Evolutionary conservation across 305 asterid genomes (phyloP).

Genomic region (Ilex paraguariensis): DNA sequence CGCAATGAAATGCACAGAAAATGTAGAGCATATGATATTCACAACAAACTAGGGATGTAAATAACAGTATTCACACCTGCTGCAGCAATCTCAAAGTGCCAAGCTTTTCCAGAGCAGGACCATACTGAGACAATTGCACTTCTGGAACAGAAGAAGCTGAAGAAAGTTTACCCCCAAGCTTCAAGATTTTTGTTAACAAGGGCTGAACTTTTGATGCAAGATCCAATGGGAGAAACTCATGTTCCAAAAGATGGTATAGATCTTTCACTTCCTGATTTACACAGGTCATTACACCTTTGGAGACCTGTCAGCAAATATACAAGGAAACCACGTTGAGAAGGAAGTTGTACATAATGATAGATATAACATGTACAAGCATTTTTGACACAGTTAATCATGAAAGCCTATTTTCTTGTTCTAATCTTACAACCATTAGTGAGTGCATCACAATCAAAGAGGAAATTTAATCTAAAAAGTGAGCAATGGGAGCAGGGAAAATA

Average conservation of each 20-base stretch:
- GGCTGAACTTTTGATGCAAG: slow-evolving; percentile 72
- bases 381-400: not conserved
- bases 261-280: slow-evolving; percentile 88
- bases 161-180: slow-evolving; percentile 85
- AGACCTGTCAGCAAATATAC: slow-evolving; percentile 38
- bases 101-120: slow-evolving; percentile 74
- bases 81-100: slow-evolving; percentile 81
- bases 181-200: slow-evolving; percentile 57
- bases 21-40: not conserved
- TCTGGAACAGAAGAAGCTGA: slow-evolving; percentile 86
- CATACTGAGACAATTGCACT: slow-evolving; percentile 66
- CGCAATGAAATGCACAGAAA: slow-evolving; percentile 2
- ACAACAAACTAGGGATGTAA: not conserved
- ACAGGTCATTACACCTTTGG: slow-evolving; percentile 87
- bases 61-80: slow-evolving; percentile 39
- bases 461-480: too few relatives aligned
- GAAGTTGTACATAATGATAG: not conserved
- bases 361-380: not conserved
- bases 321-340: slow-evolving; percentile 10
- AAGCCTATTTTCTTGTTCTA: not conserved
- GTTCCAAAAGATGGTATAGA: slow-evolving; percentile 69
- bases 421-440: not conserved
- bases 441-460: not conserved
- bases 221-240: slow-evolving; percentile 65
- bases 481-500: not conserved